These are phyloP conservation scores for Komagataella ulmi DNA, from an alignment of 805 yeast species.

Conservation along the genomic window DNA sequence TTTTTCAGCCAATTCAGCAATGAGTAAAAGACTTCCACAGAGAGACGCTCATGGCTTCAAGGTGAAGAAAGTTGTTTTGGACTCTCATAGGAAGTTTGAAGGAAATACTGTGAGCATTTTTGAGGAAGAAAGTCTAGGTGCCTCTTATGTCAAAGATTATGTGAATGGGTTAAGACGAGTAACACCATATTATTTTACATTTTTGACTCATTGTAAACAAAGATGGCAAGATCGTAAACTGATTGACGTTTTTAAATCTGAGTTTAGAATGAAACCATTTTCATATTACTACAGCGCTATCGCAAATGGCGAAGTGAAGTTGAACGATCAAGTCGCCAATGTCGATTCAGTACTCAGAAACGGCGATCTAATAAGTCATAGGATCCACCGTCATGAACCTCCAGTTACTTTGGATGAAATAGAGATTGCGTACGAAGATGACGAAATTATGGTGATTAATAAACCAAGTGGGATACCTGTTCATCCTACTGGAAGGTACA, in stretches of 20 bases:
- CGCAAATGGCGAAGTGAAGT: slow-evolving; percentile 52
- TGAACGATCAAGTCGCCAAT: slow-evolving; percentile 56
- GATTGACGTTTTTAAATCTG: slow-evolving; percentile 68
- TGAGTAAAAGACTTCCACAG: neutral
- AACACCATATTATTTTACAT: slow-evolving; percentile 79
- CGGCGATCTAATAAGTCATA: slow-evolving; percentile 74
- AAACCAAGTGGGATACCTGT: slow-evolving; percentile 94
- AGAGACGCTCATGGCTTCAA: slow-evolving; percentile 36
- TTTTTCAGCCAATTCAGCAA: neutral
- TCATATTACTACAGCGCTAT: slow-evolving; percentile 47
- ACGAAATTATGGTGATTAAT: slow-evolving; percentile 68
- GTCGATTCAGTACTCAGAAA: slow-evolving; percentile 56
- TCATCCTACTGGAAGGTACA: slow-evolving; percentile 84
- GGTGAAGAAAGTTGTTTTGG: slow-evolving; percentile 27
- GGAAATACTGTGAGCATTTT: slow-evolving; percentile 17
- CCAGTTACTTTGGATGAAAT: slow-evolving; percentile 52
- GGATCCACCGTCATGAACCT: slow-evolving; percentile 85
- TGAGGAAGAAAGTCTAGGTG: slow-evolving; percentile 48
- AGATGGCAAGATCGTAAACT: slow-evolving; percentile 85
- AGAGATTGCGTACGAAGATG: slow-evolving; percentile 60
- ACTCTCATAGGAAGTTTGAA: slow-evolving; percentile 22
- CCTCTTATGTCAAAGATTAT: slow-evolving; percentile 35
- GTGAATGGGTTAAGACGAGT: slow-evolving; percentile 52
- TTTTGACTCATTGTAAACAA: slow-evolving; percentile 79
- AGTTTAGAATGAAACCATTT: slow-evolving; percentile 69